A percentile compares a stretch with the other conserved stretches of the same genome.
Evolutionary conservation across 306 rosid genomes (phyloP).

Genomic region (Senna tora): DNA sequence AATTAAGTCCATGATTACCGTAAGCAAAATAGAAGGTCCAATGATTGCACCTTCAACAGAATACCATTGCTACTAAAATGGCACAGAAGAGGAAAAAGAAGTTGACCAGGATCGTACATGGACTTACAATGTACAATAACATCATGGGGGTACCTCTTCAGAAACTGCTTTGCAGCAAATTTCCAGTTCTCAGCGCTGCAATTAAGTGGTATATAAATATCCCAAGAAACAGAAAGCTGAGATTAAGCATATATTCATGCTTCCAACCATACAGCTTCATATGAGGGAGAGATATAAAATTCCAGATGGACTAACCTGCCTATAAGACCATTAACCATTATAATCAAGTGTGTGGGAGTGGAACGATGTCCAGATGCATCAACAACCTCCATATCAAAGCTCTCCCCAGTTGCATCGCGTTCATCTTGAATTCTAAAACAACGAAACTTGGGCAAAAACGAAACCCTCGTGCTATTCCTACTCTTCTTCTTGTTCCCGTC

Average conservation of each 20-base stretch:
- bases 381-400: constrained; percentile 62
- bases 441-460: constrained; percentile 49
- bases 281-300: neutral
- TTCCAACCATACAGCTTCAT: neutral
- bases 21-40: neutral
- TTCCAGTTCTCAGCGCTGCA: constrained; percentile 84
- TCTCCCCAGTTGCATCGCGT: constrained; percentile 44
- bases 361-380: constrained; percentile 47
- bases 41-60: neutral
- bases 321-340: constrained; percentile 80
- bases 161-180: constrained; percentile 71
- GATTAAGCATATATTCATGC: neutral
- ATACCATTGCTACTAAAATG: neutral
- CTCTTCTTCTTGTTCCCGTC: constrained; percentile 28
- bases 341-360: constrained; percentile 63
- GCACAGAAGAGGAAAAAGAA: neutral
- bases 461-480: constrained; percentile 26
- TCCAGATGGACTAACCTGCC: constrained; percentile 59
- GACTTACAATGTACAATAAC: constrained; percentile 81
- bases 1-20: neutral
- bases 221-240: neutral
- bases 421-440: constrained; percentile 60
- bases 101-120: neutral
- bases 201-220: neutral
- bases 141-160: constrained; percentile 64